Evolutionary conservation across 1,284 basidiomycete genomes (phyloP).

Genomic region (Cystobasidiaceae sp.): DNA sequence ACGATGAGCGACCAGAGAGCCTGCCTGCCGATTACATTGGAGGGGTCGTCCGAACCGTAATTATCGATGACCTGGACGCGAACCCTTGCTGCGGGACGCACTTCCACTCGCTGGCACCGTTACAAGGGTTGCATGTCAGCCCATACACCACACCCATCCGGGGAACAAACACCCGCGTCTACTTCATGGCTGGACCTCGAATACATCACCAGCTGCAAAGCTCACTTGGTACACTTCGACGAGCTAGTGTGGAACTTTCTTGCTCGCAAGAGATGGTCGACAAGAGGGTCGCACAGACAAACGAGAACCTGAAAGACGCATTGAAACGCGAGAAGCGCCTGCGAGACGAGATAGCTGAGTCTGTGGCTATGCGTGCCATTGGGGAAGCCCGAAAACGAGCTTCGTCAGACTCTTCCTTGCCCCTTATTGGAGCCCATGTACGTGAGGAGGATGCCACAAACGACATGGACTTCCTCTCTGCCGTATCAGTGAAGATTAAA

Average conservation of each 20-base stretch:
- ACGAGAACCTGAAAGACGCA: conserved; percentile 61
- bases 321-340: conserved; percentile 61
- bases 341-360: conserved; percentile 61
- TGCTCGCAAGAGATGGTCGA: conserved; percentile 61
- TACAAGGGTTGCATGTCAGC: conserved; percentile 59
- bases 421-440: conserved; percentile 13
- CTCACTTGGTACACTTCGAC: neutral
- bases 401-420: neutral
- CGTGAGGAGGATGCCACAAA: conserved; percentile 59
- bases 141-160: conserved; percentile 58
- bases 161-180: conserved; percentile 59
- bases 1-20: conserved; percentile 49
- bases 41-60: conserved; percentile 71
- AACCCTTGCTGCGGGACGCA: conserved; percentile 80
- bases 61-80: conserved; percentile 57
- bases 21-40: conserved; percentile 63
- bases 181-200: conserved; percentile 71
- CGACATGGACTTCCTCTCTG: conserved; percentile 58
- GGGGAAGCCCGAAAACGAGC: conserved; percentile 36
- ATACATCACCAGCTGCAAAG: conserved; percentile 52
- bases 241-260: conserved; percentile 50
- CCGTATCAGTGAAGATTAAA: conserved; percentile 55
- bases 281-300: conserved; percentile 62
- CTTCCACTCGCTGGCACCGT: conserved; percentile 53
- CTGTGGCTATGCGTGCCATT: conserved; percentile 54